phyloP scores from a whole-genome alignment of 2,329 filamentous ascomycete species.

The Colletotrichum simmondsii region DNA sequence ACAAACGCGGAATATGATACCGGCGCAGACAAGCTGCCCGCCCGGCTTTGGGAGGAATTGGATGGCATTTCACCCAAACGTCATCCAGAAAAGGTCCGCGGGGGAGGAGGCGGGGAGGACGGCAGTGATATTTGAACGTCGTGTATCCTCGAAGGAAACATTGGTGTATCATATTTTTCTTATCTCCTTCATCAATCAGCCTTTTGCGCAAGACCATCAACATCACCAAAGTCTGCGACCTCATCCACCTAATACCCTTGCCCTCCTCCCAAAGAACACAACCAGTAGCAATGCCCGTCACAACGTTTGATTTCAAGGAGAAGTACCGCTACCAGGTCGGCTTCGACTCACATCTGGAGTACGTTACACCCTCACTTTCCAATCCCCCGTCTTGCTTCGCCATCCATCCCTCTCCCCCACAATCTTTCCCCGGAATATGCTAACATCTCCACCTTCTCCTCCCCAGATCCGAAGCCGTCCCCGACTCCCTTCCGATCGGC shows the following conservation, averaged over 20 bases:
- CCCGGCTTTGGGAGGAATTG: slow-evolving; percentile 20
- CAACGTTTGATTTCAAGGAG: slow-evolving; percentile 58
- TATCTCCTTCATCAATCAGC: background rate
- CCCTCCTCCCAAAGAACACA: background rate
- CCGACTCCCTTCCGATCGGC: slow-evolving; percentile 78
- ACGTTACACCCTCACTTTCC: slow-evolving; percentile 43
- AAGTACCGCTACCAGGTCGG: slow-evolving; percentile 83
- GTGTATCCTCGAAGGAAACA: background rate
- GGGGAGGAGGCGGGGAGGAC: background rate
- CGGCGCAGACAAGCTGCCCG: background rate
- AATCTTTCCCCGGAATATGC: background rate
- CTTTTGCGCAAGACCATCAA: background rate
- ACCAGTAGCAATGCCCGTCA: slow-evolving; percentile 57
- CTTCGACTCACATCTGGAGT: slow-evolving; percentile 84
- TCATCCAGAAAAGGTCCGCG: slow-evolving; percentile 11
- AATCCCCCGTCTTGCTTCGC: background rate
- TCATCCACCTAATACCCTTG: no score
- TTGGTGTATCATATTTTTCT: background rate
- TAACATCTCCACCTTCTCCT: background rate
- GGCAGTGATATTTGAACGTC: background rate
- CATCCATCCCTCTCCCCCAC: background rate
- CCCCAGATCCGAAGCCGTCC: slow-evolving; percentile 77
- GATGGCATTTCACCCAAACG: slow-evolving; percentile 10
- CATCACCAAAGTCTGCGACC: background rate
- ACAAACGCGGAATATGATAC: slow-evolving; percentile 23